Evolutionary conservation across 331 rosid species (phyloP), one percentile per base, ranked within the genome.

Genomic region (Saraca asoca): DNA sequence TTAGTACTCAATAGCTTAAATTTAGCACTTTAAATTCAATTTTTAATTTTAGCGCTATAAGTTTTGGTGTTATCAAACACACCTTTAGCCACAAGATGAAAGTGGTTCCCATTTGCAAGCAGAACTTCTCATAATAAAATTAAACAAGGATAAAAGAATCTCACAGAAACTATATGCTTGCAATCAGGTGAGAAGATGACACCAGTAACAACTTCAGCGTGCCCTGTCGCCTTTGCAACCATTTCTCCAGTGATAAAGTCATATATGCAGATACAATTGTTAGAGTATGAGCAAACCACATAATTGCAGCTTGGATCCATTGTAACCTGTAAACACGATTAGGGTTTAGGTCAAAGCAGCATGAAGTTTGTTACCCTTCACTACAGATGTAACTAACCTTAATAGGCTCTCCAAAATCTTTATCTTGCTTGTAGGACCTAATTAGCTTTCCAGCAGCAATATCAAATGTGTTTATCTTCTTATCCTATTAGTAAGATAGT

Each of bases 191-290:
- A 80, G 79, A 88, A 85, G 76, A 88, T 76, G 79, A 80, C 80
- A 60, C 95, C 95, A 60, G 95, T 88, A 45, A 88, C 80, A 74
- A 88, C 76, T 78, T 88, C 95, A 77, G 90, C 86, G 70, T 88
- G 95, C 57, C 92, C 92, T 55, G 66, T 70, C 60, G 88, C 90
- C 73, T 80, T 85, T 42, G 83, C 74, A 49, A 85, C 86, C 73
- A 83, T 68, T 62, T 88, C 86, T 67, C 95, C 92, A 6, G 83
- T 85, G 74, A 71, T 54, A 43, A 83, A 64, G 77, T 88, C 91
- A 35, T 79, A 86, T 20, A 88, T 72, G 76, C 85, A 85, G 70
- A 86, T 75, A 62, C 81, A 88, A 78, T 84, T 88, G 81, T 86
- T 86, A 41, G 96, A 88, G 82, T 68, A 81, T 17, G 88, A 83